Conservation (phyloP, 129 eudicot genomes). For the Flaveria ramosissima region DNA sequence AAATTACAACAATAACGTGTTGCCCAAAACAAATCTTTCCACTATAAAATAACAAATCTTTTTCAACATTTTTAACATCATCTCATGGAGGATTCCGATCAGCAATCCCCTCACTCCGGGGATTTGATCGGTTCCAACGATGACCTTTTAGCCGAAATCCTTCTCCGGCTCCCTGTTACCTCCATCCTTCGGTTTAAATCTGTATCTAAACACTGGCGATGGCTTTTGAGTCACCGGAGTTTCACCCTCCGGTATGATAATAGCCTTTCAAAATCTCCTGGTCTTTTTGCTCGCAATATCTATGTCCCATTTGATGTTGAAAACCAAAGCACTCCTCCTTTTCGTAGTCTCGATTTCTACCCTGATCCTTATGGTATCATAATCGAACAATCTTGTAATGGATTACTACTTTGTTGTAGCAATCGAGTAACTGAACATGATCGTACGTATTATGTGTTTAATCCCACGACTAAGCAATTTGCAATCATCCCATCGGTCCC, state of each 20-base stretch:
- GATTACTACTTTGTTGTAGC: neutral
- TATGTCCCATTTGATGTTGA: neutral
- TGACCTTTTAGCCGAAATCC: neutral
- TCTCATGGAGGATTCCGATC: neutral
- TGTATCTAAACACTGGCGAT: neutral
- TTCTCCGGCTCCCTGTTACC: neutral
- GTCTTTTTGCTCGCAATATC: neutral
- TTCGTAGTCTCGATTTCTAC: neutral
- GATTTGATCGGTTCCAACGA: conserved; percentile 1
- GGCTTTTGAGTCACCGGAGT: neutral
- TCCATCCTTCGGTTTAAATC: conserved; percentile 9
- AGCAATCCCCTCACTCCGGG: neutral
- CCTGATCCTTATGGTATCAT: conserved; percentile 1
- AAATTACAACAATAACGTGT: neutral
- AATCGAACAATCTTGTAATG: conserved; percentile 3
- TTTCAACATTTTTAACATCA: neutral
- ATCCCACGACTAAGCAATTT: conserved; percentile 3
- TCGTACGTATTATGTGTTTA: neutral
- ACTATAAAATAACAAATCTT: neutral
- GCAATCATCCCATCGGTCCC: conserved; percentile 1
- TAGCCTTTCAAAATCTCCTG: neutral
- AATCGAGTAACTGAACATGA: neutral
- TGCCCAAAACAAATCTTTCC: conserved; percentile 4
- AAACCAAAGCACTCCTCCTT: neutral
- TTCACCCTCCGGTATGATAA: neutral